Conservation (phyloP, 257 asterid genomes). For the Scutellaria minor region DNA sequence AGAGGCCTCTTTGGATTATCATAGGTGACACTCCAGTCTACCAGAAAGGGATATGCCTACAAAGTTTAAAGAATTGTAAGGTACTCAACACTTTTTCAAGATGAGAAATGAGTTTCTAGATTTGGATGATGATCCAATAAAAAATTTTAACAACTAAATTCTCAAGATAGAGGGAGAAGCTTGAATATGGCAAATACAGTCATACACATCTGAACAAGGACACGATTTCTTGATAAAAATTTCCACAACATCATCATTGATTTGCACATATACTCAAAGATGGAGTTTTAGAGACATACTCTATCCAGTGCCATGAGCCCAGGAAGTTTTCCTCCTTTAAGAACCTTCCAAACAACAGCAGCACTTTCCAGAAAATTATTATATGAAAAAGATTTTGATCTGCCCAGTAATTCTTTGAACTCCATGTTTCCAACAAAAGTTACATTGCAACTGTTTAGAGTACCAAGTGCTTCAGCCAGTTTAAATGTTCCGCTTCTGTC, state of each 20-base stretch:
- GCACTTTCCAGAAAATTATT: slow-evolving; percentile 56
- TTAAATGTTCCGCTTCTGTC: slow-evolving; percentile 54
- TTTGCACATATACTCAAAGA: slow-evolving; percentile 26
- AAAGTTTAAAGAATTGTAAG: slow-evolving; percentile 37
- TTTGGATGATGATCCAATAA: background rate
- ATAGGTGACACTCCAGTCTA: slow-evolving; percentile 66
- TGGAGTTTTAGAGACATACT: slow-evolving; percentile 50
- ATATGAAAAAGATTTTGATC: slow-evolving; percentile 41
- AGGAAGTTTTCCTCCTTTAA: slow-evolving; percentile 87
- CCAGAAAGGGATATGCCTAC: slow-evolving; percentile 80
- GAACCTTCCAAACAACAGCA: slow-evolving; percentile 84
- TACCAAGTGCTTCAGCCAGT: slow-evolving; percentile 60
- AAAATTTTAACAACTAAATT: background rate
- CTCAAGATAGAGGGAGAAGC: slow-evolving; percentile 22
- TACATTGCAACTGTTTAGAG: slow-evolving; percentile 50
- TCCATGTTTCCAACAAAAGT: slow-evolving; percentile 73
- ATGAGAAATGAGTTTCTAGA: slow-evolving; percentile 14
- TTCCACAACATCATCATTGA: slow-evolving; percentile 22
- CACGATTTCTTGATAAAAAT: slow-evolving; percentile 12
- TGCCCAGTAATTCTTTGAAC: slow-evolving; percentile 40
- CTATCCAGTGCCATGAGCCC: slow-evolving; percentile 92
- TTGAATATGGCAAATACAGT: background rate
- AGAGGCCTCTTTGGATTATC: slow-evolving; percentile 69
- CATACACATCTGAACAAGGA: background rate
- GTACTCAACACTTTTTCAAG: background rate